A percentile compares a stretch with the other conserved stretches of the same genome.
Conservation (phyloP, 768 basidiomycete species). For the Collybia mongolica region DNA sequence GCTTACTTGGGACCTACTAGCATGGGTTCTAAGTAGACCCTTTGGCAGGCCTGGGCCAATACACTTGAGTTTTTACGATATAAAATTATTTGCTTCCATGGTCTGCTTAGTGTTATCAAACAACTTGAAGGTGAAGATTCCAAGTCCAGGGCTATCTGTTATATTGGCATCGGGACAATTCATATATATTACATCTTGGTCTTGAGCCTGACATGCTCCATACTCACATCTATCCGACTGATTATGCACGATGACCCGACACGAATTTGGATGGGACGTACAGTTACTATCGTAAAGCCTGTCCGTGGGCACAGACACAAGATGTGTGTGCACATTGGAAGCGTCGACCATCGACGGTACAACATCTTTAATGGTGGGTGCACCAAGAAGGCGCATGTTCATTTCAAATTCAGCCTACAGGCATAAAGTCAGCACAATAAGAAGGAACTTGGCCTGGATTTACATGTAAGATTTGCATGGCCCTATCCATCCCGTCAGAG, state of each 20-base stretch:
- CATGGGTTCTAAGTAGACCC: no score
- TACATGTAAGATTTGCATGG: slow-evolving; percentile 76
- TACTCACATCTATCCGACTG: not conserved
- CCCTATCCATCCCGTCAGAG: slow-evolving; percentile 79
- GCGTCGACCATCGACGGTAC: slow-evolving; percentile 90
- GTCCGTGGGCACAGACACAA: slow-evolving; percentile 68
- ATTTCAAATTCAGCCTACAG: slow-evolving; percentile 94
- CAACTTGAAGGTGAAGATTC: no score
- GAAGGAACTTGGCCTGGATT: slow-evolving; percentile 14
- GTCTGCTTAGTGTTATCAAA: no score
- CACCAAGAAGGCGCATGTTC: slow-evolving; percentile 93
- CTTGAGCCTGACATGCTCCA: not conserved
- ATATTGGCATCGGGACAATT: no score
- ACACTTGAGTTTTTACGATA: no score
- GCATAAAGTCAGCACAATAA: not conserved
- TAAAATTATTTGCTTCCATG: no score
- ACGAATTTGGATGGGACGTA: slow-evolving; percentile 36
- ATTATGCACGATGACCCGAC: no score
- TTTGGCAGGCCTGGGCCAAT: no score
- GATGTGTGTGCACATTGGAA: slow-evolving; percentile 62
- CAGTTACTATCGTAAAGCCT: slow-evolving; percentile 80
- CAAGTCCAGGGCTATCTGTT: no score
- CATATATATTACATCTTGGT: not conserved
- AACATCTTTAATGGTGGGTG: slow-evolving; percentile 74
- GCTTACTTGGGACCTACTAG: no score